These are phyloP conservation scores for Suillus variegatus DNA, from an alignment of 768 basidiomycete species.

Conservation along the genomic window DNA sequence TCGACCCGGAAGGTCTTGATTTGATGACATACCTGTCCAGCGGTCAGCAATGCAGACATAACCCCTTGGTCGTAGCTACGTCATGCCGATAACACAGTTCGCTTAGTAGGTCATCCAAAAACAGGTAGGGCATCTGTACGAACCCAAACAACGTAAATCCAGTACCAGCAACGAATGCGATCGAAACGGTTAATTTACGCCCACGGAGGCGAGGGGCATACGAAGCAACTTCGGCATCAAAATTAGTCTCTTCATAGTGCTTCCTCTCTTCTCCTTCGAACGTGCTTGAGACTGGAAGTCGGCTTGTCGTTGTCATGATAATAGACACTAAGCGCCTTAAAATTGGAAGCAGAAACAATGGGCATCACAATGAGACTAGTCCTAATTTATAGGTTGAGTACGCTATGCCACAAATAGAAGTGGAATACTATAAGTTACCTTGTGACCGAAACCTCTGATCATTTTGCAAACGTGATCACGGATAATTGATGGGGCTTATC, in stretches of 20 bases:
- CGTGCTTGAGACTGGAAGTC: background rate
- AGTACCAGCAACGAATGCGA: slow-evolving; percentile 59
- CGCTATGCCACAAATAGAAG: background rate
- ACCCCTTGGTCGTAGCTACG: slow-evolving; percentile 68
- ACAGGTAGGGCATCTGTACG: slow-evolving; percentile 10
- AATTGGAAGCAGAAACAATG: background rate
- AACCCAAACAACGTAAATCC: slow-evolving; percentile 67
- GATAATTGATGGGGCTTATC: background rate
- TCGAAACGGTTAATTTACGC: slow-evolving; percentile 42
- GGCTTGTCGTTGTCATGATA: background rate
- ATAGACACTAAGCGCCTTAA: background rate
- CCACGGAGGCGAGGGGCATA: slow-evolving; percentile 42
- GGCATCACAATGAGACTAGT: background rate
- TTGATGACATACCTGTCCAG: slow-evolving; percentile 41
- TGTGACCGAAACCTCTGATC: background rate
- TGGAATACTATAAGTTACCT: background rate
- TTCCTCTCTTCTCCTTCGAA: slow-evolving; percentile 4
- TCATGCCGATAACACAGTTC: background rate
- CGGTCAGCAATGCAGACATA: slow-evolving; percentile 65
- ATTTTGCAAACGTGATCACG: background rate
- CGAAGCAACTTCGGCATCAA: slow-evolving; percentile 36
- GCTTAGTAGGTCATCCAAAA: background rate
- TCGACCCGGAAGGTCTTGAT: background rate
- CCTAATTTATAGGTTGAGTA: background rate
- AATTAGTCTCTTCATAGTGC: slow-evolving; percentile 25